Base-by-base conservation (phyloP, 139 green algal genomes). In the Chlamydomonas applanata region DNA sequence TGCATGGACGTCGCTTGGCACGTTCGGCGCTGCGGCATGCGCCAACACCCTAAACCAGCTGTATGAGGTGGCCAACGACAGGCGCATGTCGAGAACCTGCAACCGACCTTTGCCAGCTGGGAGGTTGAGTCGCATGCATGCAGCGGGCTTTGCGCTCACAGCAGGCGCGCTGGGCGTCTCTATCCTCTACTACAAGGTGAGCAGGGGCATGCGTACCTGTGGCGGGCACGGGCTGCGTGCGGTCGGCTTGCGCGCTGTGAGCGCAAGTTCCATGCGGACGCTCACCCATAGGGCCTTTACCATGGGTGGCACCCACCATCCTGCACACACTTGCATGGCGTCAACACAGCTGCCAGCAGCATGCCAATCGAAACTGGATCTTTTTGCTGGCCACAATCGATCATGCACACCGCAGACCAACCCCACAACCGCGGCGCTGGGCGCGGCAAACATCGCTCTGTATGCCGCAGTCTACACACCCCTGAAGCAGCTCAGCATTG, bases 1-100 rank as follows among this genome's bases (percentile, higher is more conserved):
- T 0, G 84, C 67, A 2, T 97, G 87, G 89, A 97, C 94, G 1
- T 90, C 80, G 2, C 40, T 97, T 4, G 96, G 96, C 36, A 99
- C 96, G 2, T 84, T 97, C 35, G 85, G 90, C 0, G 86, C 85
- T 25, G 86, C 95, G 24, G 89, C 93, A 0, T 93, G 85, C 25
- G 96, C 96, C 72, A 99, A 99, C 85, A 90, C 95, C 0, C 74
- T 98, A 1, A 99, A 99, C 73, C 96, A 99, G 82, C 67, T 93
- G n/a, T 95, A 95, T 69, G 94, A 98, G 76, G 71, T 93, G 1
- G 32, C 72, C 17, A 94, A 93, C 27, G 95, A 98, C 82, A 68
- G 68, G 0, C 68, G 82, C 3, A 98, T 98, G 96, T 88, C 84
- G 29, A 81, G 96, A 17, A 99, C 96, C n/a, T 78, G 72, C 66